Evolutionary conservation across 768 basidiomycete species (phyloP), one percentile per base, ranked within the genome.

Genomic region (Phylloporus sp.): DNA sequence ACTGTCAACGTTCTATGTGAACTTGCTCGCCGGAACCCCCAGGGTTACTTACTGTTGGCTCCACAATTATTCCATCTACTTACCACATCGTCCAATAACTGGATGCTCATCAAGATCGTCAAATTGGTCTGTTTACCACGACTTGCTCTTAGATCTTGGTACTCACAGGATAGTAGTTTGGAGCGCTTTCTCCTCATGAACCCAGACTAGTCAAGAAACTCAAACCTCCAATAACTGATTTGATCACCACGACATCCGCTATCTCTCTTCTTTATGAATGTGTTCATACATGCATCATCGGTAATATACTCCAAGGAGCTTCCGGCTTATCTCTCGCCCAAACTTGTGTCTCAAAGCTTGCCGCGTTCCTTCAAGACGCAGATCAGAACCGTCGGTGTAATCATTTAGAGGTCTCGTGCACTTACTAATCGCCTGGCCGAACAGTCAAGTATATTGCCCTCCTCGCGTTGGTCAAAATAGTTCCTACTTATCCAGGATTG

Each of bases 31-130:
- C 76, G 80, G 40, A 85, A 85, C 55, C 92, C 95, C 8, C 72
- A 74, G 52, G 88, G 89, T 53, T 94, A 92, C 64, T 76, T 99
- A 8, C 76, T 84, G 4, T 71, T 99, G 35, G 97, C 95, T 2
- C 97, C 97, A 10, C 89, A 90, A 59, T 70, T 98, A 48, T 99
- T 98, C 69, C 91, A 90, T 61, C 78, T 98, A 11, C 73, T 99
- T 53, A 97, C 92, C 0, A 92, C 86, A 2, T 93, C 93, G 11
- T 88, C 90, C 10, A 98, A 99, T 69, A 99, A 99, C 61, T 99
- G 97, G 97, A 95, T 98, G 91, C 79, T 99, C 53, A 99, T 99
- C 70, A 99, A 99, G 72, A 87, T 98, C 48, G 85, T 98, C 66
- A 99, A 99, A 72, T 70, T 98, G 68, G 95, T 94, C 69, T 61